Base-by-base conservation (phyloP, 2,329 filamentous ascomycete genomes). In the Exserohilum turcica region DNA sequence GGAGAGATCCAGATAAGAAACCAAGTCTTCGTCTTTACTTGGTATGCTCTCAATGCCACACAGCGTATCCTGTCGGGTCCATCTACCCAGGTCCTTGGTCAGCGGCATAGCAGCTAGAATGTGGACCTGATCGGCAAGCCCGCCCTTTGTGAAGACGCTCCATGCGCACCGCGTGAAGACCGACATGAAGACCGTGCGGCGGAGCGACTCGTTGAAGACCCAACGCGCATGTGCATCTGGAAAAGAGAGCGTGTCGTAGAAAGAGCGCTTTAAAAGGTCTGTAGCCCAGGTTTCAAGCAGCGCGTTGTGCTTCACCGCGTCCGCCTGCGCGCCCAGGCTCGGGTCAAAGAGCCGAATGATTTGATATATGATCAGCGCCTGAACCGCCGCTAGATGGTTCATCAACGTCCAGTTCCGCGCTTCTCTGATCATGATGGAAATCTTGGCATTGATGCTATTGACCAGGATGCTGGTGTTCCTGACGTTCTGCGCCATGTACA, bases 341-440 rank as follows among this genome's bases (percentile, higher is more conserved):
- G 63, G 52, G 36, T 71, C 67, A 54, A 68, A 71, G 7, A 72
- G 59, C 13, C 64, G 64, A 9, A 71, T 70, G 36, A 65, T 60
- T 44, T 72, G 69, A 44, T 72, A 72, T 40, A 67, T 60, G 24
- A 70, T 62, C n/a, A 72, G 49, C 5, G 69, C 63, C 39, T 72
- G 68, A 6, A 71, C 68, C 8, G 67, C 67, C 8, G 69, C 68
- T 15, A 72, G 67, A 32, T 70, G 68, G 35, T 71, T 61, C 7
- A 43, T 18, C 3, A 71, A 52, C 4, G 57, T 48, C 67, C 69
- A 70, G 9, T 10, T 50, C 3, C 36, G 37, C 2, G 64, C 62
- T 1, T 37, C 32, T 5, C 57, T 45, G 13, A 59, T 48, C 16
- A 68, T 52, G 2, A 31, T 45, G 0, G 59, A 37, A 16, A 70